Percentiles rank a stretch among this genome's conserved stretches.
Conservation (phyloP, 2,329 filamentous ascomycete genomes). For the Thermothelomyces thermophilus region DNA sequence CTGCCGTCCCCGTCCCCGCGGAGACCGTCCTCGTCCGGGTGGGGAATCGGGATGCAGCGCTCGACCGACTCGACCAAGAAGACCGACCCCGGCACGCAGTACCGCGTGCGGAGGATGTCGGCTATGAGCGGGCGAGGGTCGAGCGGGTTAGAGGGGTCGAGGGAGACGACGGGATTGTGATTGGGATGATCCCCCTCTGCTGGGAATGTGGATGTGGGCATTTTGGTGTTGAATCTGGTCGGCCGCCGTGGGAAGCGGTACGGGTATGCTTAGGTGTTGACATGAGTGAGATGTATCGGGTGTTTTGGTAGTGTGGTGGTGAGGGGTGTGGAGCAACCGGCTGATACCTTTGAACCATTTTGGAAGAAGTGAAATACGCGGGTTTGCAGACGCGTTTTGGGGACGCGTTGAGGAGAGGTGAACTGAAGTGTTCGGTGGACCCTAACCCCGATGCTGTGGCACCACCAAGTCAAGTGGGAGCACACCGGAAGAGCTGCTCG, state of each 20-base stretch:
- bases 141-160: slow-evolving; percentile 23
- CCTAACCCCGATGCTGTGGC: neutral
- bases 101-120: slow-evolving; percentile 43
- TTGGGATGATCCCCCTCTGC: neutral
- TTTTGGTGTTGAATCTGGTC: neutral
- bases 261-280: too few relatives aligned
- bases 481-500: neutral
- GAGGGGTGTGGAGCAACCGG: too few relatives aligned
- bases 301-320: too few relatives aligned
- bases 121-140: slow-evolving; percentile 37
- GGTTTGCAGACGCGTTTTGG: neutral
- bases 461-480: too few relatives aligned
- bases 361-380: neutral
- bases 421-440: neutral
- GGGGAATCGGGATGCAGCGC: neutral
- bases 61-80: slow-evolving; percentile 39
- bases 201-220: neutral
- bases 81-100: slow-evolving; percentile 41
- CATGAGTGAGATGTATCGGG: neutral
- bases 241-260: neutral
- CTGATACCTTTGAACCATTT: too few relatives aligned
- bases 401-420: neutral
- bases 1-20: neutral
- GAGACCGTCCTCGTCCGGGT: neutral
- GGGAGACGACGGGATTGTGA: slow-evolving; percentile 19